These are phyloP conservation scores for Sporodiniella umbellata DNA, from an alignment of 371 early-diverging fungal species.

Conservation along the genomic window DNA sequence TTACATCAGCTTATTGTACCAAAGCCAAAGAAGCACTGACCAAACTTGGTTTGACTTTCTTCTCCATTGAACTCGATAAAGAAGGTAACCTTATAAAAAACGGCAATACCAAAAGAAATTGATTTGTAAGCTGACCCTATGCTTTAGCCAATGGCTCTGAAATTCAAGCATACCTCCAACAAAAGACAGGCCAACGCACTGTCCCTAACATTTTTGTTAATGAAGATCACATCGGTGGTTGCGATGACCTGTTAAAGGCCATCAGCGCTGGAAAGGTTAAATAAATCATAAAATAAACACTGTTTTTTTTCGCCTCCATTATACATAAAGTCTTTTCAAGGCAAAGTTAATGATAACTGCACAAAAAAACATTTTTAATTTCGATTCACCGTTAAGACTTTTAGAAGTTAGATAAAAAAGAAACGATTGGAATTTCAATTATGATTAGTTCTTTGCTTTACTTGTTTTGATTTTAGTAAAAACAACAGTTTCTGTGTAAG, in stretches of 20 bases:
- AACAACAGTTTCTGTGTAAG: too few species aligned
- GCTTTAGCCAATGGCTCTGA: conserved; percentile 47
- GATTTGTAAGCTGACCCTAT: neutral
- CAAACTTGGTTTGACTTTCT: conserved; percentile 30
- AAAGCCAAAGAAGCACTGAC: conserved; percentile 60
- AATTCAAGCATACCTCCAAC: conserved; percentile 67
- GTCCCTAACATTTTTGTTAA: conserved; percentile 89
- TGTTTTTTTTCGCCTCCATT: too few species aligned
- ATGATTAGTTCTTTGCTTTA: too few species aligned
- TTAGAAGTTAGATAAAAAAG: too few species aligned
- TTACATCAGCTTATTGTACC: conserved; percentile 54
- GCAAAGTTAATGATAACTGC: too few species aligned
- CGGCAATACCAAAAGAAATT: too few species aligned
- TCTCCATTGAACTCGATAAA: conserved; percentile 52
- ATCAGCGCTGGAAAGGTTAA: conserved; percentile 53
- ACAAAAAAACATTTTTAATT: too few species aligned
- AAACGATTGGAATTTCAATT: too few species aligned
- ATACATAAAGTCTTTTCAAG: too few species aligned
- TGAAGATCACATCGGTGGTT: conserved; percentile 76
- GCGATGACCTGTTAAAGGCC: conserved; percentile 56
- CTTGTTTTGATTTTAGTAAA: too few species aligned
- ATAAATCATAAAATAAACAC: conserved; percentile 16
- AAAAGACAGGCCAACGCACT: conserved; percentile 51
- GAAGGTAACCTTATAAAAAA: conserved; percentile 8
- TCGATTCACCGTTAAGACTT: too few species aligned